Evolutionary conservation across 2,329 filamentous ascomycete species (phyloP).

Genomic region (Diaporthe helianthi): DNA sequence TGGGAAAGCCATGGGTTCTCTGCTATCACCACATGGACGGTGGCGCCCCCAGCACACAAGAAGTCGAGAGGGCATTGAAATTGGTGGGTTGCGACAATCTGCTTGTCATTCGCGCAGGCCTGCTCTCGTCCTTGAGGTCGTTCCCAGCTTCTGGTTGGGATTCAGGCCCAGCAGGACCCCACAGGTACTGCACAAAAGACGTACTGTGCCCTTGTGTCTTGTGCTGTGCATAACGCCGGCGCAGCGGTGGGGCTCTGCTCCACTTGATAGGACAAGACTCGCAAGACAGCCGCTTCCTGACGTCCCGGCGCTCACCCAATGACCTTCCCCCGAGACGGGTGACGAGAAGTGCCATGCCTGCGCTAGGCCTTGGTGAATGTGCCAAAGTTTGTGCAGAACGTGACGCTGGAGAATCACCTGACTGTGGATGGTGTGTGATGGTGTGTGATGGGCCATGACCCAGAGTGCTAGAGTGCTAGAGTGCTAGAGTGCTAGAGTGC

Average conservation of each 20-base stretch:
- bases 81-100: conserved; percentile 28
- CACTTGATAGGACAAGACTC: conserved; percentile 36
- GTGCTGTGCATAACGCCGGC: conserved; percentile 36
- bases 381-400: conserved; percentile 27
- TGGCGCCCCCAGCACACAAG: conserved; percentile 30
- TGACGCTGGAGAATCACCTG: conserved; percentile 23
- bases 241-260: conserved; percentile 27
- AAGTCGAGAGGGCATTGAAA: conserved; percentile 26
- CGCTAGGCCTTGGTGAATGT: conserved; percentile 25
- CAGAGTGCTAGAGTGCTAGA: too few relatives aligned
- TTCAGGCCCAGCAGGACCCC: conserved; percentile 15
- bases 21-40: conserved; percentile 22
- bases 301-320: conserved; percentile 27
- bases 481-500: not conserved
- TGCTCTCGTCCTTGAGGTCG: conserved; percentile 19
- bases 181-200: conserved; percentile 26
- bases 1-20: conserved; percentile 18
- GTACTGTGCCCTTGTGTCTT: conserved; percentile 25
- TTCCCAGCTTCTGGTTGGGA: conserved; percentile 31
- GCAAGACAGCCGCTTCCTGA: conserved; percentile 31
- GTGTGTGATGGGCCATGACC: not conserved
- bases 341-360: conserved; percentile 25
- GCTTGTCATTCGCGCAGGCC: conserved; percentile 28
- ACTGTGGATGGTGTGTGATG: not conserved
- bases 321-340: conserved; percentile 8